Conservation (phyloP, 1,284 basidiomycete genomes). For the Cutaneotrichosporon spelunceum region DNA sequence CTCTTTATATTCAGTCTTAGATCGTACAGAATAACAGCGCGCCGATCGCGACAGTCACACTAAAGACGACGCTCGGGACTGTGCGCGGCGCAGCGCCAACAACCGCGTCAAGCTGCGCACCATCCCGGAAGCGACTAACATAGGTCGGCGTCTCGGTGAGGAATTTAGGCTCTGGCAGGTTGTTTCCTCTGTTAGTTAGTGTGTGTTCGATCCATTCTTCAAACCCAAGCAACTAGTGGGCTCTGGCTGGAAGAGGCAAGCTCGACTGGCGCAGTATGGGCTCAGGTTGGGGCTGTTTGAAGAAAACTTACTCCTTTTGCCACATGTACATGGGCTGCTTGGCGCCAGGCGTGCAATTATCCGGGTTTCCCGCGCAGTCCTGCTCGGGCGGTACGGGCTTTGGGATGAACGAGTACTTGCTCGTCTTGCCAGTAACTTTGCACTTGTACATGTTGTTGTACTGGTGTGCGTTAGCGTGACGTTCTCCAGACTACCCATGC, state of each 20-base stretch:
- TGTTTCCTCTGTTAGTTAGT: conserved; percentile 16
- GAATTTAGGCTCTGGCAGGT: conserved; percentile 4
- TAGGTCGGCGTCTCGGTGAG: conserved; percentile 6
- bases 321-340: conserved; percentile 24
- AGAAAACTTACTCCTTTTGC: conserved; percentile 12
- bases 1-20: not conserved
- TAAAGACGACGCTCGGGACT: conserved; percentile 7
- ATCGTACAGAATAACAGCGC: not conserved
- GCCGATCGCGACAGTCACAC: not conserved
- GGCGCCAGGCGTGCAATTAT: conserved; percentile 38
- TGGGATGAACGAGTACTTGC: conserved; percentile 38
- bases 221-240: too few relatives aligned
- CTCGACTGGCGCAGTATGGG: not conserved
- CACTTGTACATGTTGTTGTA: conserved; percentile 76
- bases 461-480: not conserved
- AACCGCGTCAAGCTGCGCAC: conserved; percentile 17
- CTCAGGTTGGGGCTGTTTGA: not conserved
- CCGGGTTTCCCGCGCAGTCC: conserved; percentile 37
- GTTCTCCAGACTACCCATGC: not conserved
- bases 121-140: conserved; percentile 11
- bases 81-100: conserved; percentile 9
- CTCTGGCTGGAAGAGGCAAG: too few relatives aligned
- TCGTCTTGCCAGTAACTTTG: conserved; percentile 56
- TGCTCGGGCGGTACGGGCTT: conserved; percentile 47
- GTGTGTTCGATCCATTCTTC: not conserved